A percentile compares a stretch with the other conserved stretches of the same genome.
phyloP scores from a whole-genome alignment of 2,329 filamentous ascomycete species.

The Stagonosporopsis cucurbitacearum region DNA sequence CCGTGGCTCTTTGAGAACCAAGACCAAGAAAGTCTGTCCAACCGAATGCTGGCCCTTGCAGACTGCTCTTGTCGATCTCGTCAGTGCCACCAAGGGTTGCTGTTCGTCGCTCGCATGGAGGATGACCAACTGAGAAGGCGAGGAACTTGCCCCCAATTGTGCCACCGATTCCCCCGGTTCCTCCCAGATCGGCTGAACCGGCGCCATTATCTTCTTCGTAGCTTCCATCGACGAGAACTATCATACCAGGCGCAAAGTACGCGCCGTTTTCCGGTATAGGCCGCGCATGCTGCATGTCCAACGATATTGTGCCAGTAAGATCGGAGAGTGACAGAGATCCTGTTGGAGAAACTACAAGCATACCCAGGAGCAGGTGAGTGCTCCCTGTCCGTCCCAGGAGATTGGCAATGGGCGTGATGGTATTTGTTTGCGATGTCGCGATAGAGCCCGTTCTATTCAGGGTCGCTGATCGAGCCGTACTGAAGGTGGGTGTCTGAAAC shows the following conservation, averaged over 20 bases:
- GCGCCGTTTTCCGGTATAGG: constrained; percentile 84
- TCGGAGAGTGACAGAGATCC: constrained; percentile 85
- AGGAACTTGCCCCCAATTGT: constrained; percentile 92
- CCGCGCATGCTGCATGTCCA: constrained; percentile 82
- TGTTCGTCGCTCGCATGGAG: constrained; percentile 84
- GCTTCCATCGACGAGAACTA: constrained; percentile 91
- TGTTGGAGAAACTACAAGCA: constrained; percentile 80
- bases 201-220: constrained; percentile 92
- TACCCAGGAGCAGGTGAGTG: constrained; percentile 84
- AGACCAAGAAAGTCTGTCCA: constrained; percentile 97
- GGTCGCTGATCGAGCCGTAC: constrained; percentile 59
- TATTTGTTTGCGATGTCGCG: constrained; percentile 66
- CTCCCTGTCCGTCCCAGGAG: constrained; percentile 79
- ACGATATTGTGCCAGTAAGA: constrained; percentile 81
- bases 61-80: constrained; percentile 48
- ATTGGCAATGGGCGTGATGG: constrained; percentile 84
- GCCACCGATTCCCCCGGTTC: constrained; percentile 82
- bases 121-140: constrained; percentile 88
- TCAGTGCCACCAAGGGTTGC: constrained; percentile 76
- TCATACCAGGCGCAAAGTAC: constrained; percentile 96
- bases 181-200: constrained; percentile 66
- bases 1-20: constrained; percentile 85
- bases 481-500: constrained; percentile 83
- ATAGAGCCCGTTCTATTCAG: constrained; percentile 66
- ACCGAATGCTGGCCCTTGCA: constrained; percentile 67